phyloP scores from a whole-genome alignment of 441 rosid genomes.

The Populus hybrid region DNA sequence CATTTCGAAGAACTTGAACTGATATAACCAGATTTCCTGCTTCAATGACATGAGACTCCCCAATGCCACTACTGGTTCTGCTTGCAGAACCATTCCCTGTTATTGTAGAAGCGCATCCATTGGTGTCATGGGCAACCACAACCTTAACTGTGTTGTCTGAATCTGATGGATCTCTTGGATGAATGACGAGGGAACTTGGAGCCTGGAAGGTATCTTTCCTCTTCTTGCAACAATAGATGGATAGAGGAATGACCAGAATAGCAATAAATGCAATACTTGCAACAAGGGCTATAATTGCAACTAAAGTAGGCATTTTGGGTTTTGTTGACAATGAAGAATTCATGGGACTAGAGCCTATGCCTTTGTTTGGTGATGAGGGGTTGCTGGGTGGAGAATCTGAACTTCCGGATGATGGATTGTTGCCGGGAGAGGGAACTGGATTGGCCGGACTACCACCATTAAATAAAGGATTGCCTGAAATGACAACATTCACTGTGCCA shows the following conservation, averaged over 20 bases:
- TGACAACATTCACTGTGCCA: conserved; percentile 29
- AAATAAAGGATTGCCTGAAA: conserved; percentile 44
- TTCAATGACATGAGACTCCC: conserved; percentile 63
- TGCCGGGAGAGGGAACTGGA: conserved; percentile 7
- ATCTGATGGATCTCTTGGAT: conserved; percentile 66
- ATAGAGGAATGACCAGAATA: conserved; percentile 42
- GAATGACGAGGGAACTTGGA: conserved; percentile 56
- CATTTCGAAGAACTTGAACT: conserved; percentile 67
- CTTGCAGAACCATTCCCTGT: conserved; percentile 50
- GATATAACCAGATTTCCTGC: conserved; percentile 67
- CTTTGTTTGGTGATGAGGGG: conserved; percentile 26
- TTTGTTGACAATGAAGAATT: neutral
- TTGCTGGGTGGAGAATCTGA: conserved; percentile 22
- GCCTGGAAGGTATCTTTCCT: conserved; percentile 28
- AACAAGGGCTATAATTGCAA: conserved; percentile 45
- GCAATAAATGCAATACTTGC: conserved; percentile 43
- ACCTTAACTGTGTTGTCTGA: conserved; percentile 50
- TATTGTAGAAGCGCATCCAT: conserved; percentile 45
- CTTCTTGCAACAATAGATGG: conserved; percentile 45
- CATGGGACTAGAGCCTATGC: neutral
- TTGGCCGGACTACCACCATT: conserved; percentile 10
- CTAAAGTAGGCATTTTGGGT: conserved; percentile 29
- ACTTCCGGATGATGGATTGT: conserved; percentile 20
- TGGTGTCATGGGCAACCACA: conserved; percentile 43
- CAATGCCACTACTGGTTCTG: conserved; percentile 38